These are phyloP conservation scores for Penicillium cataractarum DNA, from an alignment of 495 filamentous ascomycete genomes.

Conservation along the genomic window DNA sequence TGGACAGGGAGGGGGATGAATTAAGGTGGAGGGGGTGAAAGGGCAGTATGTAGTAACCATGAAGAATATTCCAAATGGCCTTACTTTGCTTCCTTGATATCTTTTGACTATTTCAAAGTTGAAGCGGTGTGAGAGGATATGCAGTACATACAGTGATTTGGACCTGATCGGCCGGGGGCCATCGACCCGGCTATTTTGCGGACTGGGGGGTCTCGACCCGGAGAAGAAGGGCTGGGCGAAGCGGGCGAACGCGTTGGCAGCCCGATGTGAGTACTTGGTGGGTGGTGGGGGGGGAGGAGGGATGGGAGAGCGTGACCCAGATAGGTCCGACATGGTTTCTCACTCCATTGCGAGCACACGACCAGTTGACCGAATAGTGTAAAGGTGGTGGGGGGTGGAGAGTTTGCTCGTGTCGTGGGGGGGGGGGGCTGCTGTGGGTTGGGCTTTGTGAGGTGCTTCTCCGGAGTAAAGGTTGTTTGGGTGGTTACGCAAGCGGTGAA, in stretches of 20 bases:
- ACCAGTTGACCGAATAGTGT: conserved; percentile 30
- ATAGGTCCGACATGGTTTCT: conserved; percentile 49
- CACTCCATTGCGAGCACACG: conserved; percentile 36
- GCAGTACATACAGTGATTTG: conserved; percentile 45
- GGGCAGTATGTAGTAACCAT: neutral
- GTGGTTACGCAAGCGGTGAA: conserved; percentile 30
- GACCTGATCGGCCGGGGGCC: conserved; percentile 44
- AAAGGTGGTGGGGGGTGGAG: conserved; percentile 10
- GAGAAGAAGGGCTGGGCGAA: conserved; percentile 62
- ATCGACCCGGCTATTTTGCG: conserved; percentile 46
- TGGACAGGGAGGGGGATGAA: conserved; percentile 9
- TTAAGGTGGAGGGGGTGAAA: neutral
- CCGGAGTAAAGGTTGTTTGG: neutral
- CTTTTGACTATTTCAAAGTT: neutral
- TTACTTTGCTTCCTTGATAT: neutral
- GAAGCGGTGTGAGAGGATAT: conserved; percentile 30
- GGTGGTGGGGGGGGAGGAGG: conserved; percentile 56
- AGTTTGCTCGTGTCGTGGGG: neutral
- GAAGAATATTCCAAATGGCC: neutral
- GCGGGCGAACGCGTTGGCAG: conserved; percentile 58
- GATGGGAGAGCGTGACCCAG: conserved; percentile 40
- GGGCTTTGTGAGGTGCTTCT: conserved; percentile 13
- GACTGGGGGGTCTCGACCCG: conserved; percentile 57
- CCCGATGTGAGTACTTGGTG: conserved; percentile 53
- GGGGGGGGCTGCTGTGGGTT: neutral